These are phyloP conservation scores for Boletus bicolor DNA, from an alignment of 768 basidiomycete species.

Conservation along the genomic window DNA sequence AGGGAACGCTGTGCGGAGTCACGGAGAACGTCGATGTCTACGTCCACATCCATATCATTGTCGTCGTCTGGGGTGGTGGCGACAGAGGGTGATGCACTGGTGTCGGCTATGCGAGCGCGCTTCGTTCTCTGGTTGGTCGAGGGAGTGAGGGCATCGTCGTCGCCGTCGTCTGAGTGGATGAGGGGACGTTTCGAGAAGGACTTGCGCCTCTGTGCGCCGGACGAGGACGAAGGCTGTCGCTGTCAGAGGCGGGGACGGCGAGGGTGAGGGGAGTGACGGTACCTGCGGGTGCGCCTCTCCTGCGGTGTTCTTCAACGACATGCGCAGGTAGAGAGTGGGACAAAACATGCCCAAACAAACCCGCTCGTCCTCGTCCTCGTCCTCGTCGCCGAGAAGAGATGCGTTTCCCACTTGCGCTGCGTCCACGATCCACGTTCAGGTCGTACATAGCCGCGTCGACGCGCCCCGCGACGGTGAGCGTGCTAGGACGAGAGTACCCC, in stretches of 20 bases:
- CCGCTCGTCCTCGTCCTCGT: slow-evolving; percentile 5
- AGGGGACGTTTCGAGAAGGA: slow-evolving; percentile 24
- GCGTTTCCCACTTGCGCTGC: slow-evolving; percentile 10
- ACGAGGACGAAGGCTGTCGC: slow-evolving; percentile 19
- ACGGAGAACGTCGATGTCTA: slow-evolving; percentile 37
- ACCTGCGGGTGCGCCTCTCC: slow-evolving; percentile 22
- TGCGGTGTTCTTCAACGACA: slow-evolving; percentile 18
- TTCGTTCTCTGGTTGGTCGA: slow-evolving; percentile 42
- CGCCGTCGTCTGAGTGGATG: slow-evolving; percentile 37
- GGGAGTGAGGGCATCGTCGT: slow-evolving; percentile 47
- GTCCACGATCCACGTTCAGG: slow-evolving; percentile 5
- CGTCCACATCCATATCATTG: slow-evolving; percentile 38
- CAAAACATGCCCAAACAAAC: slow-evolving; percentile 21
- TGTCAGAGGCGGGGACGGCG: slow-evolving; percentile 6
- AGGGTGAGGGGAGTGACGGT: background rate
- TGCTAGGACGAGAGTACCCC: slow-evolving; percentile 65
- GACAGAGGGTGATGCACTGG: slow-evolving; percentile 23
- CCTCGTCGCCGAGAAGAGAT: slow-evolving; percentile 14
- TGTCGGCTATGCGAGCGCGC: slow-evolving; percentile 27
- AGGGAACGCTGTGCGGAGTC: slow-evolving; percentile 21
- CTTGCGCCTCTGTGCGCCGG: slow-evolving; percentile 16
- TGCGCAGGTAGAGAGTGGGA: background rate
- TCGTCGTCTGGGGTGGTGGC: slow-evolving; percentile 44
- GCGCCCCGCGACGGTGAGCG: slow-evolving; percentile 35
- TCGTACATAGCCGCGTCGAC: slow-evolving; percentile 9